Evolutionary conservation across 257 asterid genomes (phyloP).

Genomic region (Nyctanthes arbortristis): DNA sequence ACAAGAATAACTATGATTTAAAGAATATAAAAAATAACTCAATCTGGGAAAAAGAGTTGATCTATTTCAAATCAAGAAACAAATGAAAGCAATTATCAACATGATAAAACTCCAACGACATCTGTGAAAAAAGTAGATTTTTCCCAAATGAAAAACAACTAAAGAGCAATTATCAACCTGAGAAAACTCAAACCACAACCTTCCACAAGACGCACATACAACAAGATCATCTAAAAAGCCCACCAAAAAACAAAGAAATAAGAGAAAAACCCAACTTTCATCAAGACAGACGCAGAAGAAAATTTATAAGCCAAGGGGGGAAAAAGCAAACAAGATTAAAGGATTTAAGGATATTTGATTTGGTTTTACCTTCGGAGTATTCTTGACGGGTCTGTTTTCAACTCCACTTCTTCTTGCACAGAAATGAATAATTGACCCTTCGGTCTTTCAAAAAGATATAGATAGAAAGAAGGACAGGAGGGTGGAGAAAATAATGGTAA

Average conservation of each 20-base stretch:
- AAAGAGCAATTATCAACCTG: too few relatives aligned
- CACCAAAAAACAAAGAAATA: neutral
- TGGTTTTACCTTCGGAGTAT: slow-evolving; percentile 21
- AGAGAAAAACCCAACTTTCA: slow-evolving; percentile 13
- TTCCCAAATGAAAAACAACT: too few relatives aligned
- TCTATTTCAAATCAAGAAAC: neutral
- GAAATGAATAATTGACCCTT: slow-evolving; percentile 25
- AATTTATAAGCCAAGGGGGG: neutral
- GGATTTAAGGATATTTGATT: neutral
- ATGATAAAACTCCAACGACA: neutral
- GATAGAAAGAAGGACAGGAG: slow-evolving; percentile 19
- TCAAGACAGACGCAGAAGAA: neutral
- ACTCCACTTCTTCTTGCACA: slow-evolving; percentile 22
- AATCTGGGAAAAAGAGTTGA: neutral
- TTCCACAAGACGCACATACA: too few relatives aligned
- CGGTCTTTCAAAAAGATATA: slow-evolving; percentile 9
- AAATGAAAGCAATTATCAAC: neutral
- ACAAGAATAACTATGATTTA: slow-evolving; percentile 10
- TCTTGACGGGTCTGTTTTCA: slow-evolving; percentile 4
- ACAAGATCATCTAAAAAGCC: too few relatives aligned
- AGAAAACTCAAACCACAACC: too few relatives aligned
- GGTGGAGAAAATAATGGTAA: slow-evolving; percentile 30
- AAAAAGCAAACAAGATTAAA: neutral
- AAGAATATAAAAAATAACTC: neutral
- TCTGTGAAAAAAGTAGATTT: too few relatives aligned